Evolutionary conservation across 139 green algal species (phyloP).

Genomic region (Chlorella sp.): DNA sequence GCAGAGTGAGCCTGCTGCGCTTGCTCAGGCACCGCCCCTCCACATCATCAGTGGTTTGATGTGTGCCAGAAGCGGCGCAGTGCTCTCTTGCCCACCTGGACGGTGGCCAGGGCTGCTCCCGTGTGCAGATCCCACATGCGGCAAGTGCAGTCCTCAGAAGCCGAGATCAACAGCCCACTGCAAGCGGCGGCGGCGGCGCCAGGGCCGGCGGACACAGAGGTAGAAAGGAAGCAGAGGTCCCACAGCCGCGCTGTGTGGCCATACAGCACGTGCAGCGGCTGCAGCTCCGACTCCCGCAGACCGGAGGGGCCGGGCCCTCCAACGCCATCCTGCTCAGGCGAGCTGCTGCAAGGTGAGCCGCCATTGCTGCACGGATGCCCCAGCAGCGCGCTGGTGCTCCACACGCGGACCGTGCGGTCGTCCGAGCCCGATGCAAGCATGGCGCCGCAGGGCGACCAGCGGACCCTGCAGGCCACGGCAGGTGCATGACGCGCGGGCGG

Average conservation of each 20-base stretch:
- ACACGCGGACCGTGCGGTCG: constrained; percentile 51
- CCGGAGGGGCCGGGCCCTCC: no score
- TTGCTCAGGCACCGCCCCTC: no score
- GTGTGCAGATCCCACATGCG: constrained; percentile 36
- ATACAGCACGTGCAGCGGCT: constrained; percentile 22
- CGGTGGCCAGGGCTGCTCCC: constrained; percentile 10
- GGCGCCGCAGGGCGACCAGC: constrained; percentile 34
- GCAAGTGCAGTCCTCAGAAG: constrained; percentile 45
- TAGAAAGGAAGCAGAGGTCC: constrained; percentile 33
- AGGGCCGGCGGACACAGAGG: no score
- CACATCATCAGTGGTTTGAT: no score
- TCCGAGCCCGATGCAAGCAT: constrained; percentile 50
- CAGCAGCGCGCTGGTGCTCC: constrained; percentile 19
- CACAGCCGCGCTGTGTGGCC: constrained; percentile 45
- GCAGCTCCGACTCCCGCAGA: neutral
- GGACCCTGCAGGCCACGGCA: constrained; percentile 31
- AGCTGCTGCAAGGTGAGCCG: neutral
- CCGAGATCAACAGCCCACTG: constrained; percentile 33
- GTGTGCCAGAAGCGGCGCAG: no score
- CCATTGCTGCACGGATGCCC: neutral
- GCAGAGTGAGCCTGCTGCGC: no score
- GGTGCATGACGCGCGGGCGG: no score
- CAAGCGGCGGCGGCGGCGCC: neutral
- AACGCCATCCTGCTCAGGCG: no score
- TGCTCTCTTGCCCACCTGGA: constrained; percentile 29